Base-by-base conservation (phyloP, 768 basidiomycete genomes). In the Auricularia heimuer region DNA sequence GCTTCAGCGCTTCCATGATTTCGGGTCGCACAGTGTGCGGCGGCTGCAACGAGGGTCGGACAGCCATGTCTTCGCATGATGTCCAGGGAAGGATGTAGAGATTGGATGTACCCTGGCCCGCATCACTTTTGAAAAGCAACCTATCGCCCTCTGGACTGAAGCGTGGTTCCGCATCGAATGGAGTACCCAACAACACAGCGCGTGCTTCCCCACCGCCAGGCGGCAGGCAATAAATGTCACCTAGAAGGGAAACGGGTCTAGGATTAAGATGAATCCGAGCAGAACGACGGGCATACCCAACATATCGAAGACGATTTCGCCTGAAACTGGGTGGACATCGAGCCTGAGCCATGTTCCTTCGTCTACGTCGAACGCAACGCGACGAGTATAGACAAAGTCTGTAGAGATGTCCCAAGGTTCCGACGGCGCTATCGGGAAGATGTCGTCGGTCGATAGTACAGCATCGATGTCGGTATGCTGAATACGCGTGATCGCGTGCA, bases 271-370 rank as follows among this genome's bases (percentile, higher is more conserved):
- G 11, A 4, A 8, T 10, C 1, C 12, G 37, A 11, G 62, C 2
- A 16, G 37, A 42, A 7, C 10, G 11, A 44, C 12, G 24, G 11
- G 1, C 47, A 8, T 42, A 18, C 47, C 88, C 4, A 85, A 73
- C 82, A 89, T 87, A 71, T 88, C 88, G 64, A 89, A 90, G 6
- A 89, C 79, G 51, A 90, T 81, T 68, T 90, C 88, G 11, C 88
- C 87, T 3, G 82, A 81, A 62, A 76, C 74, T n/a, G 86, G 86
- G 67, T 88, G 84, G 1, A 89, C 87, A 70, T 89, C 88, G 36
- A 90, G 80, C 14, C 88, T 80, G 63, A 90, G 75, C 88, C 88
- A 90, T 39, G 89, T 90, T 4, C 89, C 89, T 71, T 89, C 86
- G 11, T 51, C 47, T 6, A 18, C 11, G 65, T 88, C 84, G 71